These are phyloP conservation scores for Arachnomyces sp. DNA, from an alignment of 2,329 filamentous ascomycete species.

Conservation along the genomic window DNA sequence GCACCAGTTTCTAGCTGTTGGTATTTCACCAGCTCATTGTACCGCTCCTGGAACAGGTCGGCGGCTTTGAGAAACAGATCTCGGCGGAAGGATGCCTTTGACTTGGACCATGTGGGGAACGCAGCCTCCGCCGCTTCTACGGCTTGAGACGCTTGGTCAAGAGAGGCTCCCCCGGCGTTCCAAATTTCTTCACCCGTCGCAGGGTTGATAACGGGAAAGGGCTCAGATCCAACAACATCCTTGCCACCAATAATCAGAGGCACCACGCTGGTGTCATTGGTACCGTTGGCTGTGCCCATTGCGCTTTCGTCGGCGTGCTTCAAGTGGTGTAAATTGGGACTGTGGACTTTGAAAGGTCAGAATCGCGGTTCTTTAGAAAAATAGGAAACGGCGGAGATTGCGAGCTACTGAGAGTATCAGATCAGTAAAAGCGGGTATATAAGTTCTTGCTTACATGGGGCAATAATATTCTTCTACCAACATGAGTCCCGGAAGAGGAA, in stretches of 20 bases:
- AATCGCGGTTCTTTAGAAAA: too few relatives aligned
- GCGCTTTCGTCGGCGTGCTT: too few relatives aligned
- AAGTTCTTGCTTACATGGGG: too few relatives aligned
- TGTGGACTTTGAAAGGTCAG: too few relatives aligned
- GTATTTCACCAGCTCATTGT: conserved; percentile 54
- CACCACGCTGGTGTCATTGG: too few relatives aligned
- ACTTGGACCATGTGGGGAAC: conserved; percentile 61
- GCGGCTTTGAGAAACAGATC: conserved; percentile 55
- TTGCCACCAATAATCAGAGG: conserved; percentile 40
- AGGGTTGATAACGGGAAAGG: conserved; percentile 50
- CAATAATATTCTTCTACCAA: too few relatives aligned
- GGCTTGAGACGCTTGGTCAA: conserved; percentile 49
- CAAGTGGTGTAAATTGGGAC: too few relatives aligned
- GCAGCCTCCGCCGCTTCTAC: conserved; percentile 57
- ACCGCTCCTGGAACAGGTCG: conserved; percentile 52
- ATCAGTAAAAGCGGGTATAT: too few relatives aligned
- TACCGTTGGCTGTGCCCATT: too few relatives aligned
- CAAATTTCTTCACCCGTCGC: conserved; percentile 46
- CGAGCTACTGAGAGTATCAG: too few relatives aligned
- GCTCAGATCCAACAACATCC: conserved; percentile 30
- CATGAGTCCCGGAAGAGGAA: too few relatives aligned
- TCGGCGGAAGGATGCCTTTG: conserved; percentile 54
- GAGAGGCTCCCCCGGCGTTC: conserved; percentile 50
- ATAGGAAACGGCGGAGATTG: too few relatives aligned
- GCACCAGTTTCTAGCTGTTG: conserved; percentile 55